Evolutionary conservation across 202 grass and related monocot species (phyloP).

Genomic region (Eragrostis tef): DNA sequence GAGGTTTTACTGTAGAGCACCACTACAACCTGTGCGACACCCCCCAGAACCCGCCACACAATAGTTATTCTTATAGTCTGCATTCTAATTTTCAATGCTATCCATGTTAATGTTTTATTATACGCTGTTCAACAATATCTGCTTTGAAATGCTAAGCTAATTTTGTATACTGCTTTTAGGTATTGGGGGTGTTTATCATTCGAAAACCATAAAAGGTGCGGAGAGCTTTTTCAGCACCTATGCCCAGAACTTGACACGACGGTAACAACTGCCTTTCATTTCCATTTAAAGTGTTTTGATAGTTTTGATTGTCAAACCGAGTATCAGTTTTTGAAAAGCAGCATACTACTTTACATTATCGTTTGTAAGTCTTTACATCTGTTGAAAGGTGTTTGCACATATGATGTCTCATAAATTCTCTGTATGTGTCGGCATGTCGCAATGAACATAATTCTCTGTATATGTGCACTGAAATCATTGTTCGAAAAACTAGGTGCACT

Average conservation of each 20-base stretch:
- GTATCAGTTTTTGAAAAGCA: neutral
- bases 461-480: no score
- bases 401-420: slow-evolving; percentile 4
- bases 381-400: slow-evolving; percentile 8
- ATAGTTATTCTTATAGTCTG: neutral
- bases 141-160: slow-evolving; percentile 16
- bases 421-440: neutral
- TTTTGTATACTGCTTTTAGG: slow-evolving; percentile 56
- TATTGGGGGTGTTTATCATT: slow-evolving; percentile 75
- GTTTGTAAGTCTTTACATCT: slow-evolving; percentile 31
- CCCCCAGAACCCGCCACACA: neutral
- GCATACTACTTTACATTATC: slow-evolving; percentile 8
- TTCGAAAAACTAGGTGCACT: no score
- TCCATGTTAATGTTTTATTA: slow-evolving; percentile 8
- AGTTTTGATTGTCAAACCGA: neutral
- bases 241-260: slow-evolving; percentile 39
- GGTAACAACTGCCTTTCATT: slow-evolving; percentile 48
- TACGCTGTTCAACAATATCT: slow-evolving; percentile 26
- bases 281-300: neutral
- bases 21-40: neutral
- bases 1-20: neutral
- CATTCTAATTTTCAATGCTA: slow-evolving; percentile 15
- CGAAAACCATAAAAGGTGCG: slow-evolving; percentile 76
- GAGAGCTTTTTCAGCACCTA: slow-evolving; percentile 74
- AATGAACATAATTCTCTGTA: slow-evolving; percentile 24